Base-by-base conservation (phyloP, 805 yeast species). In the Kluyveromyces dobzhanskii region DNA sequence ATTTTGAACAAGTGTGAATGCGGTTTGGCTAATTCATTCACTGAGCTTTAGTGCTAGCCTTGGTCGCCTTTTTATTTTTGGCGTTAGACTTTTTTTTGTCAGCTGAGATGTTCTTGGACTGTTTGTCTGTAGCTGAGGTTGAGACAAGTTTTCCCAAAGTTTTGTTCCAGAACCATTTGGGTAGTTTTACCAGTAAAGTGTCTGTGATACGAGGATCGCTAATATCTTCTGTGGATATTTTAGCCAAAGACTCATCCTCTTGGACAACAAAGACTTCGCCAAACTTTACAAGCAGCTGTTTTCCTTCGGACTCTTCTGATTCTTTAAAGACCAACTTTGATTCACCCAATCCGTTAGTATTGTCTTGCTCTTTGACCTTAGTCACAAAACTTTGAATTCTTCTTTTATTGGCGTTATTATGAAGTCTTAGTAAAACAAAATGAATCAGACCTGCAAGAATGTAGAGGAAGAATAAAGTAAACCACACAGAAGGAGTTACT, bases 401-500 rank as follows among this genome's bases (percentile, higher is more conserved):
- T 43, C 71, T 72, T 36, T 70, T 67, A 47, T 82, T 78, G 42
- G 79, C 80, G 17, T 53, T 59, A 44, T 76, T 64, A 51, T 71
- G 75, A 37, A 81, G 67, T 50, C 62, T 69, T 39, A 80, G 57
- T 4, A 78, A 61, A 12, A 71, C 60, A 49, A 64, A 80, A 49
- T 86, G 95, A 31, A 79, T 73, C 1, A 62, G 51, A 25, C 80
- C 69, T 19, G 74, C 62, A 9, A 81, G 46, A 1, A 75, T 26
- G 39, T 66, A 74, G 21, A 85, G 53, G 25, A 81, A 65, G 3
- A 64, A 48, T 2, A 78, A 29, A 0, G 83, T 74, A 35, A 76
- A 9, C 70, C 48, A 24, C 73, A 55, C 29, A 81, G 80, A 17
- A 87, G 96, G 52, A 80, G 73, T 70, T 69, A 86, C 59, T 71